phyloP scores from a whole-genome alignment of 2,329 filamentous ascomycete species.

The Exophiala phaeomuriformis region DNA sequence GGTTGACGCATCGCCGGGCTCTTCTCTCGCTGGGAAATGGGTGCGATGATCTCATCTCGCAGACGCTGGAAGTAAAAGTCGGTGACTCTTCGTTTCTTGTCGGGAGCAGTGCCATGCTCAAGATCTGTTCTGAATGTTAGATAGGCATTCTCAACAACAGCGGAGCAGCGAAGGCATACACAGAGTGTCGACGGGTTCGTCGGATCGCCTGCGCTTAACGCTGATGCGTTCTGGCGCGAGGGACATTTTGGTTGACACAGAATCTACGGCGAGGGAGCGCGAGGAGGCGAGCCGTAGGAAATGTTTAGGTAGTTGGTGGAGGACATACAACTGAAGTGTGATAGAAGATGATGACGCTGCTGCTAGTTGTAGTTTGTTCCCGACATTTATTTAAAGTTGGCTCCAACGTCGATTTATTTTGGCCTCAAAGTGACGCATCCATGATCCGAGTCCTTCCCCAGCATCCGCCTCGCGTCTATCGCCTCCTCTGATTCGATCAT shows the following conservation, averaged over 20 bases:
- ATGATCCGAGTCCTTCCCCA: neutral
- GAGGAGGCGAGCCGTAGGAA: neutral
- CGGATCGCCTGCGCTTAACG: slow-evolving; percentile 51
- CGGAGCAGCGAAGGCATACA: slow-evolving; percentile 32
- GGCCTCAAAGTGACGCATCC: neutral
- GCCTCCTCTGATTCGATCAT: neutral
- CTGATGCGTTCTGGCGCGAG: slow-evolving; percentile 45
- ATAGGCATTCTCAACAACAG: neutral
- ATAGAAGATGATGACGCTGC: neutral
- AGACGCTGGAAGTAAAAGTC: slow-evolving; percentile 43
- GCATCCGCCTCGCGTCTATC: neutral
- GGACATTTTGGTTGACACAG: slow-evolving; percentile 33
- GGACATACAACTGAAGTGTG: too few relatives aligned
- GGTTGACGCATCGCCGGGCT: slow-evolving; percentile 20
- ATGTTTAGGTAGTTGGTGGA: too few relatives aligned
- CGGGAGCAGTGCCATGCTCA: slow-evolving; percentile 36
- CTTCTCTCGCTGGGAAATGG: slow-evolving; percentile 10
- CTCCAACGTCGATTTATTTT: too few relatives aligned
- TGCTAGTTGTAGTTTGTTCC: neutral
- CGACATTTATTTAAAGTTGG: neutral
- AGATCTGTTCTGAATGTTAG: slow-evolving; percentile 33
- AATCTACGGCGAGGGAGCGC: neutral
- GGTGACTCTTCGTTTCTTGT: slow-evolving; percentile 43
- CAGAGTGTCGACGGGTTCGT: slow-evolving; percentile 50
- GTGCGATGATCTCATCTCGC: slow-evolving; percentile 23